Percentiles rank a stretch among this genome's conserved stretches.
phyloP scores from a whole-genome alignment of 371 early-diverging fungal genomes.

The Batrachochytrium dendrobatidis region DNA sequence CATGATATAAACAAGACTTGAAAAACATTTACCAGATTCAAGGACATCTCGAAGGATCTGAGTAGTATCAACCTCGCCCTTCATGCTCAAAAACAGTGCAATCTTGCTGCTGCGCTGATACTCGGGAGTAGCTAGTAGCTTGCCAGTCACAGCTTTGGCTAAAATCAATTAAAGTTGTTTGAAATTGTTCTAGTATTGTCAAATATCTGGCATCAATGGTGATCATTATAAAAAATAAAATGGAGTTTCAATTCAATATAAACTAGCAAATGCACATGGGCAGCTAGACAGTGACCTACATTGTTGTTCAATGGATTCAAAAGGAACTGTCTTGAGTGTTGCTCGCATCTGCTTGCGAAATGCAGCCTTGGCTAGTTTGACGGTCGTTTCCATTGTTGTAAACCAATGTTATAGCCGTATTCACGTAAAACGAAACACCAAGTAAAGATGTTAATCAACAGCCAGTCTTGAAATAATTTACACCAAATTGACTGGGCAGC shows the following conservation, averaged over 20 bases:
- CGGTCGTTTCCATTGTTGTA: not conserved
- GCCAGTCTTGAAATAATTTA: too few species aligned
- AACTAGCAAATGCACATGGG: not conserved
- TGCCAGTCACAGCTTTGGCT: not conserved
- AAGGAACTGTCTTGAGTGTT: not conserved
- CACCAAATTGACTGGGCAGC: too few species aligned
- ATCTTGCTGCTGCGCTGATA: slow-evolving; percentile 24
- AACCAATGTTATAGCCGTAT: too few species aligned
- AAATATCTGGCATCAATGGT: not conserved
- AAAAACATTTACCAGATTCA: slow-evolving; percentile 14
- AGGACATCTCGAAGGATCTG: slow-evolving; percentile 23
- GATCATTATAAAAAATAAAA: not conserved
- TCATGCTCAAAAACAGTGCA: slow-evolving; percentile 36
- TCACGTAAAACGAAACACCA: too few species aligned
- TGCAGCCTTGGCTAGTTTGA: not conserved
- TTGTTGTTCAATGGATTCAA: not conserved
- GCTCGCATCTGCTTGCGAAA: not conserved
- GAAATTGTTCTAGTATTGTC: too few species aligned
- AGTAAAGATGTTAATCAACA: too few species aligned
- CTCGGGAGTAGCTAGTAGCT: slow-evolving; percentile 8
- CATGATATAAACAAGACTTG: too few species aligned
- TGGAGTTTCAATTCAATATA: not conserved
- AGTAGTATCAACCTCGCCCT: slow-evolving; percentile 32
- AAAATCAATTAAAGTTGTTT: too few species aligned
- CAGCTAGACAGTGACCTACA: not conserved